Percentiles rank a stretch among this genome's conserved stretches.
Conservation (phyloP, 2,329 filamentous ascomycete species). For the Colletotrichum gigasporum region DNA sequence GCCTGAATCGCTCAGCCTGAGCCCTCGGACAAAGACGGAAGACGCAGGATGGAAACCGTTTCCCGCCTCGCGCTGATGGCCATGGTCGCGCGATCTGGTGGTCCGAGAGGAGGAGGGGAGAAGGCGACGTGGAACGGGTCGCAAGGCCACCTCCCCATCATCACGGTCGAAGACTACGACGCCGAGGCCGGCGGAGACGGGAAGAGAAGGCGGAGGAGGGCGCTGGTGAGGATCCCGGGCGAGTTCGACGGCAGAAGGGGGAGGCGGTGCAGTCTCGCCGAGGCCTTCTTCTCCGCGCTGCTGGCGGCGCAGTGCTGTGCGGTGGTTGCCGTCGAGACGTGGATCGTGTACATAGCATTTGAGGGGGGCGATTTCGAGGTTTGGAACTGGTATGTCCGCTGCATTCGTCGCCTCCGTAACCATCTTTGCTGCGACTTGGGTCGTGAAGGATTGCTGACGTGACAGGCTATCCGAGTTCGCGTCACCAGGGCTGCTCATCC, state of each 20-base stretch:
- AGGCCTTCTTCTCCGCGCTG: conserved; percentile 38
- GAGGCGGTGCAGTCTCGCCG: conserved; percentile 10
- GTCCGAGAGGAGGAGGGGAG: not conserved
- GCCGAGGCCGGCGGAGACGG: not conserved
- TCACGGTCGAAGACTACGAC: conserved; percentile 11
- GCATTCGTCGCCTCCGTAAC: too few relatives aligned
- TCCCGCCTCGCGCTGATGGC: conserved; percentile 12
- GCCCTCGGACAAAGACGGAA: not conserved
- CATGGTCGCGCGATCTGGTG: not conserved
- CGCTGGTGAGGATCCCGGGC: not conserved
- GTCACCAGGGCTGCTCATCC: conserved; percentile 59
- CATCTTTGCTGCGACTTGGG: not conserved
- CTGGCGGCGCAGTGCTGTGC: conserved; percentile 38
- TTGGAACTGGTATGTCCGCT: conserved; percentile 35
- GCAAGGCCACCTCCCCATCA: not conserved
- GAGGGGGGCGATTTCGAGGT: conserved; percentile 35
- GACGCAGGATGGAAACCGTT: not conserved
- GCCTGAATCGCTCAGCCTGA: not conserved
- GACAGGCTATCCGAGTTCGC: conserved; percentile 22
- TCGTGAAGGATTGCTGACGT: conserved; percentile 1
- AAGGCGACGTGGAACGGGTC: conserved; percentile 16
- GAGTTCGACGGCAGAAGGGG: conserved; percentile 30
- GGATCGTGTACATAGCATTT: conserved; percentile 39
- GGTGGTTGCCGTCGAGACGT: conserved; percentile 37
- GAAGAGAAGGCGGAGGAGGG: not conserved